phyloP scores from a whole-genome alignment of 495 filamentous ascomycete species.

The Lichenothelia convexa region DNA sequence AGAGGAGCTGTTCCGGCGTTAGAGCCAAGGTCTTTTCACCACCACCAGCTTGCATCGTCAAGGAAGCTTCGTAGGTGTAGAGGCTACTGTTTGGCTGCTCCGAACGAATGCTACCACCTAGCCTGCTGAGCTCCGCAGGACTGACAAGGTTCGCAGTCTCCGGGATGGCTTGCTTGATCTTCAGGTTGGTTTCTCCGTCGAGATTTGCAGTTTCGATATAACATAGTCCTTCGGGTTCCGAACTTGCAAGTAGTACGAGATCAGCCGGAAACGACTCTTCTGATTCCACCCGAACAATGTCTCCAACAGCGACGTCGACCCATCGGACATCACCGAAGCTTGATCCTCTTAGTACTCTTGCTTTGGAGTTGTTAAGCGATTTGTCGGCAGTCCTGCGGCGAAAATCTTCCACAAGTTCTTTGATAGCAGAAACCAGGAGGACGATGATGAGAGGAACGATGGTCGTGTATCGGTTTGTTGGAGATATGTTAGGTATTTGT shows the following conservation, averaged over 20 bases:
- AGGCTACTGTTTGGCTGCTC: slow-evolving; percentile 98
- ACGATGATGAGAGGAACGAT: slow-evolving; percentile 85
- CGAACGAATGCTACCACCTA: slow-evolving; percentile 74
- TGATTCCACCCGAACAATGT: slow-evolving; percentile 86
- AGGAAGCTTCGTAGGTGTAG: slow-evolving; percentile 93
- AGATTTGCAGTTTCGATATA: slow-evolving; percentile 99
- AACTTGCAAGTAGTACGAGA: slow-evolving; percentile 77
- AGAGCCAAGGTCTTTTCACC: slow-evolving; percentile 88
- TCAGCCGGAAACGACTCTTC: slow-evolving; percentile 95
- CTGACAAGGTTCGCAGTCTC: slow-evolving; percentile 83
- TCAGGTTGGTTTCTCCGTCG: slow-evolving; percentile 95
- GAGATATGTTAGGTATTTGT: slow-evolving; percentile 88
- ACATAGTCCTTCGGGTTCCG: slow-evolving; percentile 92
- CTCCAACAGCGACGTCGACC: slow-evolving; percentile 85
- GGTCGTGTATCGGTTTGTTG: slow-evolving; percentile 88
- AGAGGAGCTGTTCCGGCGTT: slow-evolving; percentile 64
- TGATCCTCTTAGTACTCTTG: slow-evolving; percentile 67
- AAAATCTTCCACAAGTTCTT: slow-evolving; percentile 88
- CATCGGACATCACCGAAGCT: slow-evolving; percentile 74
- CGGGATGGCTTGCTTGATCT: slow-evolving; percentile 95
- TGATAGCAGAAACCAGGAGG: slow-evolving; percentile 79
- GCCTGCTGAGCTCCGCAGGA: slow-evolving; percentile 64
- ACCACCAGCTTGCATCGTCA: slow-evolving; percentile 82
- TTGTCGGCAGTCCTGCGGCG: slow-evolving; percentile 76
- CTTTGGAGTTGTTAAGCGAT: slow-evolving; percentile 73